A percentile compares a stretch with the other conserved stretches of the same genome.
Evolutionary conservation across 495 filamentous ascomycete species (phyloP).

Genomic region (Sphaerosporella brunnea): DNA sequence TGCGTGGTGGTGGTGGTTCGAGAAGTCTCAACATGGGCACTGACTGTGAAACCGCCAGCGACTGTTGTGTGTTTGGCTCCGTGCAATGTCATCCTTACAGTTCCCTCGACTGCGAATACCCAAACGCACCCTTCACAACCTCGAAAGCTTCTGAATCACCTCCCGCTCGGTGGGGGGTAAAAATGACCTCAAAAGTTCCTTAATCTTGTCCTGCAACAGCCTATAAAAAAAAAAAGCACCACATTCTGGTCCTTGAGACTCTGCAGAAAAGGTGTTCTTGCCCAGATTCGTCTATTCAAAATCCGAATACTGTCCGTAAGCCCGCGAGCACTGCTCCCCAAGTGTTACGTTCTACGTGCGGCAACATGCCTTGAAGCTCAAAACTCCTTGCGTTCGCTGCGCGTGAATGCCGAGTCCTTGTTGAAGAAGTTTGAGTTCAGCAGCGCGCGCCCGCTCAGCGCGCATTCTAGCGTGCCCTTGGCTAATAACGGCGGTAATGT

Average conservation of each 20-base stretch:
- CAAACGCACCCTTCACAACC: constrained; percentile 58
- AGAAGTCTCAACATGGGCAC: too few species aligned
- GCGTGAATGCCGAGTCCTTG: constrained; percentile 63
- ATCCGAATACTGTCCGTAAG: constrained; percentile 60
- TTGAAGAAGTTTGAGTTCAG: constrained; percentile 58
- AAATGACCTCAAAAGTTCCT: constrained; percentile 78
- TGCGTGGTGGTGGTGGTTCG: too few species aligned
- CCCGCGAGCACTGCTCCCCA: constrained; percentile 60
- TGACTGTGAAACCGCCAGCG: too few species aligned
- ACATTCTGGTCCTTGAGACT: constrained; percentile 64
- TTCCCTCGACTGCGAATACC: too few species aligned
- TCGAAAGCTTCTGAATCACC: constrained; percentile 73
- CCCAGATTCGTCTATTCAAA: constrained; percentile 43
- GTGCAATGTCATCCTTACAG: too few species aligned
- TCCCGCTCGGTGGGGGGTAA: constrained; percentile 84
- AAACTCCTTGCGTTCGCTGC: constrained; percentile 50
- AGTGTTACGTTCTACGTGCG: constrained; percentile 55
- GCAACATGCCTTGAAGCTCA: constrained; percentile 53
- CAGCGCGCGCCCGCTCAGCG: constrained; percentile 39
- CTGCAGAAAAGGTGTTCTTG: constrained; percentile 69
- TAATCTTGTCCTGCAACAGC: constrained; percentile 46
- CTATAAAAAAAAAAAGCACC: constrained; percentile 7
- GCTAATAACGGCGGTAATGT: too few species aligned
- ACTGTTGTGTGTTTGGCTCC: too few species aligned
- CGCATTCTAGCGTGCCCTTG: constrained; percentile 24